Evolutionary conservation across 495 filamentous ascomycete species (phyloP), one percentile per base, ranked within the genome.

Genomic region (Thermothielavioides terrestris): DNA sequence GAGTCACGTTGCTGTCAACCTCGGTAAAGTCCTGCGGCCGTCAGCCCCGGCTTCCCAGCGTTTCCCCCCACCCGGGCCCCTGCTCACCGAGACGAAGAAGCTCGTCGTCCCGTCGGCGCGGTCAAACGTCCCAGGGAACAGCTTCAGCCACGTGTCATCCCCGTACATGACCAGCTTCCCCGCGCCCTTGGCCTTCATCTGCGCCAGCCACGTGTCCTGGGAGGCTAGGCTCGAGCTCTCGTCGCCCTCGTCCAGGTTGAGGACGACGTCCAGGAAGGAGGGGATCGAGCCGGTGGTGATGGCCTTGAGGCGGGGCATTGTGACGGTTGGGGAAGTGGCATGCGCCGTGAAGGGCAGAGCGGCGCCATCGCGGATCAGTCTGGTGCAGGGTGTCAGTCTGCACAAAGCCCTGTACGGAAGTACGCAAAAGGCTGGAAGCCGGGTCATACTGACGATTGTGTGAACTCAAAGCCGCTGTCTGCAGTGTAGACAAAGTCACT

Each of bases 71-170:
- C 3, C 38, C 6, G 12, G 17, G 25, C n/a, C 27, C 36, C 3
- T 27, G 81, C 86, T 77, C 59, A 95, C 89, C 68, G 92, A 90
- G 52, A 99, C 92, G 66, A 96, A 99, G 64, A 99, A 99, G 67
- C 90, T 96, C 30, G 88, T 87, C 2, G 94, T 97, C 30, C 94
- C 94, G 62, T 99, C 92, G 17, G 79, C 73, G 26, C 90, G 80
- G 54, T 78, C 78, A 68, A 99, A 99, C 31, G 82, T 84, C 7
- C 77, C 80, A 5, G 92, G 92, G 62, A 99, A 97, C 28, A 99
- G 77, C 66, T 95, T 97, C 48, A 97, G 71, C 92, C 92, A 99
- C 12, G 92, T 99, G 64, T 99, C 92, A 61, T 99, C 92, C 36
- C 92, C 92, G 57, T 94, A 95, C 86, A 99, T 91, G 62, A 94